Evolutionary conservation across 2,329 filamentous ascomycete species (phyloP).

Genomic region (Cordyceps cateniannulata): DNA sequence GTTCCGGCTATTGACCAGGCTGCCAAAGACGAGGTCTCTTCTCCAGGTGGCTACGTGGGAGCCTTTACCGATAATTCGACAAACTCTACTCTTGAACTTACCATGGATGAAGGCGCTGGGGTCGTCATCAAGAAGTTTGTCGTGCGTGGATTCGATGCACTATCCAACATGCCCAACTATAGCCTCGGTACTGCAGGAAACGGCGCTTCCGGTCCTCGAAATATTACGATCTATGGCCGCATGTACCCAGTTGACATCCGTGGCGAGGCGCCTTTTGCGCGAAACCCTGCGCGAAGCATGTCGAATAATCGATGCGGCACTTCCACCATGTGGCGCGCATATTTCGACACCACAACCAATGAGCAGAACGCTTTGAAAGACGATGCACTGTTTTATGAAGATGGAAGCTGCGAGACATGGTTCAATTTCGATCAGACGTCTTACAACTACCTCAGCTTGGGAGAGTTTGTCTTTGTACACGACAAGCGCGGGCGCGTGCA

Average conservation of each 20-base stretch:
- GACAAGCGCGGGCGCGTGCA: conserved; percentile 1
- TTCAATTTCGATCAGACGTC: conserved; percentile 9
- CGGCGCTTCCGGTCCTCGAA: not conserved
- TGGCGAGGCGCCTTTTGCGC: not conserved
- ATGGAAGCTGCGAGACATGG: conserved; percentile 12
- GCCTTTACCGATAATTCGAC: conserved; percentile 30
- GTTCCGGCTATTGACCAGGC: conserved; percentile 37
- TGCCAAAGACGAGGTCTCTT: conserved; percentile 28
- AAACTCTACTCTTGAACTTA: conserved; percentile 34
- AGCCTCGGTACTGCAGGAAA: not conserved
- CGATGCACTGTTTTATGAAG: conserved; percentile 4
- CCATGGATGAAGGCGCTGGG: conserved; percentile 32
- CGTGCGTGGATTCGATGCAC: conserved; percentile 34
- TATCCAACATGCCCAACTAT: conserved; percentile 25
- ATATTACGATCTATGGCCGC: not conserved
- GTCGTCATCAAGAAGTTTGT: conserved; percentile 32
- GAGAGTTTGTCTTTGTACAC: conserved; percentile 9
- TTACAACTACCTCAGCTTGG: conserved; percentile 8
- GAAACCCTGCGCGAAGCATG: not conserved
- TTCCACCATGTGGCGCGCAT: conserved; percentile 2
- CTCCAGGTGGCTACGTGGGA: conserved; percentile 24
- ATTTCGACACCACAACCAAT: conserved; percentile 7
- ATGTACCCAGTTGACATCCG: conserved; percentile 12
- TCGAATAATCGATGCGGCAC: not conserved
- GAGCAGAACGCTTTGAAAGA: not conserved